Evolutionary conservation across 305 asterid genomes (phyloP).

Genomic region (Coffea humblotiana): DNA sequence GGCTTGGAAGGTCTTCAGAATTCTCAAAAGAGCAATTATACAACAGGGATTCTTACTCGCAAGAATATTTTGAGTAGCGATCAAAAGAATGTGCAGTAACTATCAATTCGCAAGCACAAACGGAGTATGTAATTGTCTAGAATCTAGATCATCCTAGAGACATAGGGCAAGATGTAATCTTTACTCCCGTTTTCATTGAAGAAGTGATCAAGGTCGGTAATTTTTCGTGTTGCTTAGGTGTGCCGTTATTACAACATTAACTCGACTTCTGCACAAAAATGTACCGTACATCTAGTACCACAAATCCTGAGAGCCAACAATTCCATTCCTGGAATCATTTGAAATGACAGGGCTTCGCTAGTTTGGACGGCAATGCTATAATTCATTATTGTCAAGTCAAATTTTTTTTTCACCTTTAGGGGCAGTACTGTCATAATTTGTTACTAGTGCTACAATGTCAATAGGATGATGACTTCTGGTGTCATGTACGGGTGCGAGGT

Average conservation of each 20-base stretch:
- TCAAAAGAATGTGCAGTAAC: not conserved
- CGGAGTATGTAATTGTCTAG: not conserved
- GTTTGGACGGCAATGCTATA: constrained; percentile 2
- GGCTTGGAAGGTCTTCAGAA: constrained; percentile 48
- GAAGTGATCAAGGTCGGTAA: not conserved
- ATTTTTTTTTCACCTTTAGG: not conserved
- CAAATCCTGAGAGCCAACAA: not conserved
- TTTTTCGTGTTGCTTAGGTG: not conserved
- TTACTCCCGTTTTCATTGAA: not conserved
- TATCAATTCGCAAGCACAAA: not conserved
- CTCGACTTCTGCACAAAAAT: not conserved
- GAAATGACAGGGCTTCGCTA: not conserved
- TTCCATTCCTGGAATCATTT: not conserved
- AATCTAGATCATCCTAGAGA: not conserved
- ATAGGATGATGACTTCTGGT: not conserved
- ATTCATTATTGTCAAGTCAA: not conserved
- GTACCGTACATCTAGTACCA: not conserved
- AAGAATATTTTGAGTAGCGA: not conserved
- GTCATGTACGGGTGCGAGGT: not conserved
- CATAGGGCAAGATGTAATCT: not conserved
- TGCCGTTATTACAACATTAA: not conserved
- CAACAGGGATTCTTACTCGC: not conserved
- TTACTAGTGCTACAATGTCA: not conserved
- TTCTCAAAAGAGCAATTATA: constrained; percentile 18
- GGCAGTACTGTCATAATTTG: not conserved